Conservation (phyloP, 1,284 basidiomycete genomes). For the Rhodotorula sp. region DNA sequence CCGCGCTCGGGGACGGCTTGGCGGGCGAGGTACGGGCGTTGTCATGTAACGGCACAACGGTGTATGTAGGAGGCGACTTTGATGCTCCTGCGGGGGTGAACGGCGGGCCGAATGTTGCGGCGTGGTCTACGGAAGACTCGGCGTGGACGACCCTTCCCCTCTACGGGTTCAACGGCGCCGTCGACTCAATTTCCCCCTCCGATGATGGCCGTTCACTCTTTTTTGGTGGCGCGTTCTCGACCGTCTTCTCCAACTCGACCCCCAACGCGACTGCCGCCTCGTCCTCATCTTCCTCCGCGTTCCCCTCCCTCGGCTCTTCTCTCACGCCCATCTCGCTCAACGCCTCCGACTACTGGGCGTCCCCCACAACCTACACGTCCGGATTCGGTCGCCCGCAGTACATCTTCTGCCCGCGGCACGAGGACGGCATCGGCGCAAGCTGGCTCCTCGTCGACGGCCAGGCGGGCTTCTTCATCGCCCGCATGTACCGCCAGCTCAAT, state of each 20-base stretch:
- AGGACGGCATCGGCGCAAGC: constrained; percentile 72
- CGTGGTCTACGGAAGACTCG: constrained; percentile 68
- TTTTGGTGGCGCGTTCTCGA: constrained; percentile 79
- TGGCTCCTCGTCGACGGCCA: constrained; percentile 81
- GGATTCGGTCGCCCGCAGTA: constrained; percentile 70
- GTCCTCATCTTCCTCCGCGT: constrained; percentile 41
- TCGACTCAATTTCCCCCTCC: constrained; percentile 75
- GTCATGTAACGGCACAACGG: constrained; percentile 74
- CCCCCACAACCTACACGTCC: constrained; percentile 66
- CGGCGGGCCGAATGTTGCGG: constrained; percentile 64
- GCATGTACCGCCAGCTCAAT: constrained; percentile 69
- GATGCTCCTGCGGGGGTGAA: constrained; percentile 48
- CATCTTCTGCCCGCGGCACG: constrained; percentile 78
- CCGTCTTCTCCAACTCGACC: constrained; percentile 41
- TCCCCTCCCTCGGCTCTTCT: constrained; percentile 75
- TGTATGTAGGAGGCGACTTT: constrained; percentile 87
- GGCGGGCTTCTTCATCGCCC: constrained; percentile 69
- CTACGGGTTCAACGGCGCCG: constrained; percentile 75
- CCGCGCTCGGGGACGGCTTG: constrained; percentile 69
- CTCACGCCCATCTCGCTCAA: constrained; percentile 81
- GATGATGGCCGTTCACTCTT: constrained; percentile 72
- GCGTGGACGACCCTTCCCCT: constrained; percentile 79
- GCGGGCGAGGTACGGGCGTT: constrained; percentile 72
- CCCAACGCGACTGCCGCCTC: constrained; percentile 38
- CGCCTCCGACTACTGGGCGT: constrained; percentile 62